Base-by-base conservation (phyloP, 1,139 yeast species). In the Candida tetrigidarum region DNA sequence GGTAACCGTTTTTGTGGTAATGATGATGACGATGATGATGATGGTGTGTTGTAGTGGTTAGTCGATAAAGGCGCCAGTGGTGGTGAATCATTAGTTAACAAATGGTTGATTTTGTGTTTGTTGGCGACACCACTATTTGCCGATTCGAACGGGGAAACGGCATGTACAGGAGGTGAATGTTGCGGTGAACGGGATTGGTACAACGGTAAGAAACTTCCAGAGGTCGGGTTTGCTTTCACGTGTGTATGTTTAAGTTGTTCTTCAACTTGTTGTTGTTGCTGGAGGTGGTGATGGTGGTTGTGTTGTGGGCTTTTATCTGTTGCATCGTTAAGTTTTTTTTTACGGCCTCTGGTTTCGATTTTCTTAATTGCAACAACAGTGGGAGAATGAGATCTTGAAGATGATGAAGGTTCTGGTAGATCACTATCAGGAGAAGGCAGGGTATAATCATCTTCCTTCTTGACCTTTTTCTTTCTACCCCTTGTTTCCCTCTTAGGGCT, bases 51-150 rank as follows among this genome's bases (percentile, higher is more conserved):
- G 10, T 28, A 28, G 20, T 6, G 19, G 11, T n/a, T 16, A 4
- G 14, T 7, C n/a, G 6, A 4, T 12, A 10, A n/a, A 6, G 27
- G 23, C 18, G 39, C 27, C n/a, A 45, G 42, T 16, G 49, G 43
- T 18, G 50, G 47, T 9, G 47, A 28, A 39, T 50, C 51, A 20
- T 38, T 43, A 1, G 53, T 49, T 12, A 51, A 35, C 34, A 51
- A 44, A 33, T 51, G 54, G 35, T 48, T 42, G 26, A 51, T 51
- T 16, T 50, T 44, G 26, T 51, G 51, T 37, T 51, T 51, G n/a
- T 47, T 37, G 9, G 36, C 15, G 12, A 28, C 12, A 8, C 2
- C 26, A 32, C 19, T 19, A 15, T 12, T 36, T 23, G 27, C 26
- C 27, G 40, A 15, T 25, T 16, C 33, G 12, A 25, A 25, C 11